Base-by-base conservation (phyloP, 1,284 basidiomycete species). In the Marasmius oreades region DNA sequence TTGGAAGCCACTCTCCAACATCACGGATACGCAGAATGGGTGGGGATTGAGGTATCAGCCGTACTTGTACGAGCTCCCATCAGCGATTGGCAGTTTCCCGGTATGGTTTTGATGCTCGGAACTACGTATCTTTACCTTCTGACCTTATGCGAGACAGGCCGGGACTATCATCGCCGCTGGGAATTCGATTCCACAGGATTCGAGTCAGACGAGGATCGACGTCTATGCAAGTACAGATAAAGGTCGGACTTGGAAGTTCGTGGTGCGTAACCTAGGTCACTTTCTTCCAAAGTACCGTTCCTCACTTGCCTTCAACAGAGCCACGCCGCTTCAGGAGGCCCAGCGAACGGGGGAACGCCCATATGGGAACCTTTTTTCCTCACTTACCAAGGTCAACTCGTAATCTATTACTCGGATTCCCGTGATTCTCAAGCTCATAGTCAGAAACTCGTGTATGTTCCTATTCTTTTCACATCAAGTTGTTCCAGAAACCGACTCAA, bases 381-480 rank as follows among this genome's bases (percentile, higher is more conserved):
- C 53, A 61, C 64, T n/a, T 67, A 66, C 60, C 64, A 69, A 51
- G 62, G 64, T 54, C 64, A 70, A 59, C 60, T 73, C 18, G 64
- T 71, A 50, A 61, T 67, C 52, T 73, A 67, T 62, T 73, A 72
- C 62, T 71, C 70, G 5, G 71, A 73, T 57, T 69, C 72, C 57
- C 66, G 70, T 3, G 70, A 72, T 55, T 7, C 39, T 14, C 61
- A 68, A 14, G 53, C 24, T 11, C 65, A 71, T 57, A 69, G 69
- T 5, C 70, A 73, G 60, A 72, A 73, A 54, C 55, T 72, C n/a
- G 67, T 66, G 39, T 42, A 20, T 7, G 39, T 42, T n/a, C n/a
- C n/a, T n/a, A n/a, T n/a, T n/a, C n/a, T n/a, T n/a, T n/a, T n/a
- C n/a, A n/a, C 39, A 7, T 6, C 3, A 16, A 42, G 7, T 5